phyloP scores from a whole-genome alignment of 164 flowering plant species.

The Dillenia suffruticosa region DNA sequence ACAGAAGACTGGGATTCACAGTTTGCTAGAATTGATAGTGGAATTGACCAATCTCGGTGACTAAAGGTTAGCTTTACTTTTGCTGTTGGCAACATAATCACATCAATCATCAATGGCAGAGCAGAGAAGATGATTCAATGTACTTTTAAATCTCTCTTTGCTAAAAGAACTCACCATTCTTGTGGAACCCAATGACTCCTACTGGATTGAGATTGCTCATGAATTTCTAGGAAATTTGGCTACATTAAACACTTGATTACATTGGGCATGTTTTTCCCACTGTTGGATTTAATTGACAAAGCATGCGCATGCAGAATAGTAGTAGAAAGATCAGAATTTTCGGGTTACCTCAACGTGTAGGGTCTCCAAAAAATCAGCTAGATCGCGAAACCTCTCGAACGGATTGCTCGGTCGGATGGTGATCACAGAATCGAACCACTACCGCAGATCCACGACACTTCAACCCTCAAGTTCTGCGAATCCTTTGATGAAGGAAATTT shows the following conservation, averaged over 20 bases:
- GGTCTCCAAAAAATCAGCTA: no score
- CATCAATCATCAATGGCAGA: neutral
- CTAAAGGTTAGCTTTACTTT: neutral
- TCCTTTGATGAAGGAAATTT: no score
- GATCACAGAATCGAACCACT: no score
- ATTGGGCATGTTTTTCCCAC: conserved; percentile 13
- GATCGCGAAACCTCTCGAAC: no score
- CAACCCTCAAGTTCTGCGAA: no score
- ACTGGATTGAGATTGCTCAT: neutral
- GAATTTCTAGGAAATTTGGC: conserved; percentile 6
- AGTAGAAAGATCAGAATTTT: no score
- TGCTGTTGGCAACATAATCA: neutral
- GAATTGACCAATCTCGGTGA: conserved; percentile 1
- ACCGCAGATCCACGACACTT: no score
- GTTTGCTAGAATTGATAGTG: conserved; percentile 1
- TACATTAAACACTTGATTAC: neutral
- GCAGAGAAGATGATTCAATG: neutral
- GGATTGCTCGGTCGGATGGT: no score
- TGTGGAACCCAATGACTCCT: neutral
- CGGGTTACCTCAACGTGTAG: no score
- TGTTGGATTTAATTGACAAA: no score
- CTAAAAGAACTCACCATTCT: conserved; percentile 5
- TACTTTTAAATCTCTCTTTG: neutral
- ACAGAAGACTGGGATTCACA: neutral
- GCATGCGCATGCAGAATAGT: no score